These are phyloP conservation scores for Eimeria maxima DNA, from an alignment of 169 alveolate species.

Conservation along the genomic window DNA sequence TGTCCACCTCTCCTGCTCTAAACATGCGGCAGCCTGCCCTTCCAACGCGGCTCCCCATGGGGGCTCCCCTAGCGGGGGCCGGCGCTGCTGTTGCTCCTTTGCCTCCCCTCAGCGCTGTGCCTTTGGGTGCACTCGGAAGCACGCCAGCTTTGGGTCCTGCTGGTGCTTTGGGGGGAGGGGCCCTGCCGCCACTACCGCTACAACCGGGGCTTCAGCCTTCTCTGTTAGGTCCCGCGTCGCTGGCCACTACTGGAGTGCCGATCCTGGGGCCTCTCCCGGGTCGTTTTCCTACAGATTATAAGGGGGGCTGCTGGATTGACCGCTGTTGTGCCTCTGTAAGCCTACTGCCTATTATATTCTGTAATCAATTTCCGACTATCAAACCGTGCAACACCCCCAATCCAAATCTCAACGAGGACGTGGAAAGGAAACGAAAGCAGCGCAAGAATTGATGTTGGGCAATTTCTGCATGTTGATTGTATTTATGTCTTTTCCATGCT, in stretches of 20 bases:
- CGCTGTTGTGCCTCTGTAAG: slow-evolving; percentile 62
- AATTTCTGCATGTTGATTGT: too few relatives aligned
- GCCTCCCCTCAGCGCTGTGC: slow-evolving; percentile 30
- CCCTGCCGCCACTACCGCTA: not conserved
- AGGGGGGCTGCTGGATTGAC: slow-evolving; percentile 51
- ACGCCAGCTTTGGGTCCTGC: not conserved
- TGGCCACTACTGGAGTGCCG: not conserved
- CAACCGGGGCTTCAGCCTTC: too few relatives aligned
- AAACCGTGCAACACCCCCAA: too few relatives aligned
- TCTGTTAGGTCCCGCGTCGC: not conserved
- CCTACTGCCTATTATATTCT: too few relatives aligned
- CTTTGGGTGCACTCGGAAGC: not conserved
- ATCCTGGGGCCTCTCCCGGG: not conserved
- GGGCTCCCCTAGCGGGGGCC: not conserved
- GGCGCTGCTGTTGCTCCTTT: not conserved
- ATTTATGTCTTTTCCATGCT: too few relatives aligned
- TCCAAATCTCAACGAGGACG: too few relatives aligned
- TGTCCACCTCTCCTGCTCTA: not conserved
- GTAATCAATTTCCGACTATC: too few relatives aligned
- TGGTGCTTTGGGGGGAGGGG: not conserved
- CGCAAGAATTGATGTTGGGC: too few relatives aligned
- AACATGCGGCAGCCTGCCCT: not conserved
- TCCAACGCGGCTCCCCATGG: not conserved
- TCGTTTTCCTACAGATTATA: slow-evolving; percentile 8
- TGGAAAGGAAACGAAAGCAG: too few relatives aligned